Conservation (phyloP, 257 asterid species). For the Anisodus acutangulus region DNA sequence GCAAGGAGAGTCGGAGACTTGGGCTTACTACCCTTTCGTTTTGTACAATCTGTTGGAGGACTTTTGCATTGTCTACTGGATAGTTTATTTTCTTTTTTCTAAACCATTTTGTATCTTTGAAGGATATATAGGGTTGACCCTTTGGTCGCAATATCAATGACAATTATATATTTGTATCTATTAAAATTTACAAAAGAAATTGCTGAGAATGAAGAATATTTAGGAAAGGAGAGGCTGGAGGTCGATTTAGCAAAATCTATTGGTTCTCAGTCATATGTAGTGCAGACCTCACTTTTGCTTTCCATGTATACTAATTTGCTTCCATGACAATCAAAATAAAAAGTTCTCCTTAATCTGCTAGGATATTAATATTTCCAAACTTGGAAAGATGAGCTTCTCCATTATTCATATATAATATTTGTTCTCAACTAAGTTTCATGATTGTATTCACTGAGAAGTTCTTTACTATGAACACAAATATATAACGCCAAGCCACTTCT, state of each 20-base stretch:
- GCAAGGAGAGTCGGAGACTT: not conserved
- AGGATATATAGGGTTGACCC: not conserved
- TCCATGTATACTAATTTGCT: slow-evolving; percentile 4
- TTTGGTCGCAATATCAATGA: not conserved
- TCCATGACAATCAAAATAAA: not conserved
- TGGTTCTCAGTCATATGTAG: not conserved
- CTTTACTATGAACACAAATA: not conserved
- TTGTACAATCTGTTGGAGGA: not conserved
- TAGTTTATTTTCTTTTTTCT: not conserved
- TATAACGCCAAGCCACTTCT: not conserved
- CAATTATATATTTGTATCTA: not conserved
- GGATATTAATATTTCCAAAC: not conserved
- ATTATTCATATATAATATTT: not conserved
- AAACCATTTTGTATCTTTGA: not conserved
- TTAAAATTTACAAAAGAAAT: not conserved
- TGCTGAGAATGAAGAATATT: slow-evolving; percentile 12
- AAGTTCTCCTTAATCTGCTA: not conserved
- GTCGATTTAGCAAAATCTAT: not conserved
- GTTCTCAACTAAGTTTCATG: slow-evolving; percentile 12
- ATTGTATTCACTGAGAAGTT: not conserved
- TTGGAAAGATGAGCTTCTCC: not conserved
- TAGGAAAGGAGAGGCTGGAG: slow-evolving; percentile 4
- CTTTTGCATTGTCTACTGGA: not conserved
- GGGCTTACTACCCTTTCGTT: not conserved
- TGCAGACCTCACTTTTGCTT: not conserved